Evolutionary conservation across 768 basidiomycete genomes (phyloP).

Genomic region (Daedaleopsis sinensis): DNA sequence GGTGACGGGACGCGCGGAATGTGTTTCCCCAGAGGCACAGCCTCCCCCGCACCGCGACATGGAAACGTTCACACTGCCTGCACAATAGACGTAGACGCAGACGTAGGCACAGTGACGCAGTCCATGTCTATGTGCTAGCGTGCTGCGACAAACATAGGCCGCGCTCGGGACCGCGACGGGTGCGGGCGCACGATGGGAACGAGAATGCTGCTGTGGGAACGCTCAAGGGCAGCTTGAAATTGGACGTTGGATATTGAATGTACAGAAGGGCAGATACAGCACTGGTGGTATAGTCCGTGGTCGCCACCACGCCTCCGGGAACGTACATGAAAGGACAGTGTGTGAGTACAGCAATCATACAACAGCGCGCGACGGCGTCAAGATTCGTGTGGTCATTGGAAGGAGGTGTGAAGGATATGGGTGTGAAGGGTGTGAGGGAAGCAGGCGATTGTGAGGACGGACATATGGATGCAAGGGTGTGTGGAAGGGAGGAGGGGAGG

Average conservation of each 20-base stretch:
- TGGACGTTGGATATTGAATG: no score
- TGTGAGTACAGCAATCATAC: conserved; percentile 9
- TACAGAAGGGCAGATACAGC: background rate
- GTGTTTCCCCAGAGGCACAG: background rate
- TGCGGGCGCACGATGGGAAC: no score
- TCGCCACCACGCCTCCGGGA: conserved; percentile 3
- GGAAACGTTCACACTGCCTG: background rate
- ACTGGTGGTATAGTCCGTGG: conserved; percentile 15
- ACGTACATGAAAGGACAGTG: conserved; percentile 8
- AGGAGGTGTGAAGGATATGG: no score
- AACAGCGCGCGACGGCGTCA: conserved; percentile 7
- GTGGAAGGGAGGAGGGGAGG: background rate
- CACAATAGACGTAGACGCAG: background rate
- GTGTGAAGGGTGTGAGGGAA: no score
- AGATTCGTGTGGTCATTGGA: no score
- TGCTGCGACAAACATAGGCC: no score
- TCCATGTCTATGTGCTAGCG: no score
- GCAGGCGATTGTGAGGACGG: background rate
- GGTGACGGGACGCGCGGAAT: background rate
- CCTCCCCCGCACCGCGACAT: background rate
- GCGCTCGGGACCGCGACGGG: no score
- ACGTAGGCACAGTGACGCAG: no score
- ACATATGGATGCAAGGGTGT: background rate
- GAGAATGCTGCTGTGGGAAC: no score
- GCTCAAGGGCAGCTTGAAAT: no score